Evolutionary conservation across 139 green algal species (phyloP).

Genomic region (Chlorella sorokiniana): DNA sequence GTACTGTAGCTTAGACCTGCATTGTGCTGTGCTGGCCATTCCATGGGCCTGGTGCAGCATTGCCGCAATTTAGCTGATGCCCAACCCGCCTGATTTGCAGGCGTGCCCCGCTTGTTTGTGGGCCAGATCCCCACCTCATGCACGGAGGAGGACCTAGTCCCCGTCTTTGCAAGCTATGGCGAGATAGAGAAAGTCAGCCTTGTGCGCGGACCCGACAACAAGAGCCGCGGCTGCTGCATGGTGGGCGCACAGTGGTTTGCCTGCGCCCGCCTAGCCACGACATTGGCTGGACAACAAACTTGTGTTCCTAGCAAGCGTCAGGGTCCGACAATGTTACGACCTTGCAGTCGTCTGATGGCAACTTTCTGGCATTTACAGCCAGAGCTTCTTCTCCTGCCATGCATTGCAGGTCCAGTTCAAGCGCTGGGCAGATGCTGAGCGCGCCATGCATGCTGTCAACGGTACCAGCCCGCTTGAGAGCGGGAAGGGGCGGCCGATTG

Average conservation of each 20-base stretch:
- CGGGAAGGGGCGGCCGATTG: conserved; percentile 60
- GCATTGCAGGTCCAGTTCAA: conserved; percentile 56
- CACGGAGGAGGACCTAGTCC: conserved; percentile 69
- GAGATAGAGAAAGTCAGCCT: conserved; percentile 69
- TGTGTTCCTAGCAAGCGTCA: too few species aligned
- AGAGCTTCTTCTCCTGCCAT: neutral
- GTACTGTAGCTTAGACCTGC: too few species aligned
- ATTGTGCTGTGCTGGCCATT: neutral
- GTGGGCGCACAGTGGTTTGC: conserved; percentile 36
- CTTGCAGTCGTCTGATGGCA: neutral
- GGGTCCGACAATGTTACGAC: too few species aligned
- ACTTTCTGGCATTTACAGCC: neutral
- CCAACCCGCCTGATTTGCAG: neutral
- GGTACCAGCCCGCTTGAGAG: conserved; percentile 57
- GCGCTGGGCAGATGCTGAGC: conserved; percentile 64
- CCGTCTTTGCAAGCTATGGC: conserved; percentile 76
- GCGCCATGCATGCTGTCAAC: conserved; percentile 71
- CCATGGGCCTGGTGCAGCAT: neutral
- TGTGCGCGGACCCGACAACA: conserved; percentile 67
- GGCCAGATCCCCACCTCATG: conserved; percentile 67
- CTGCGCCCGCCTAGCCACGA: neutral
- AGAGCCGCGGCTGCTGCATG: conserved; percentile 82
- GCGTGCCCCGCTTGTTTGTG: conserved; percentile 67
- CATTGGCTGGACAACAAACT: neutral
- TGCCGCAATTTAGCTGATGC: neutral